Percentiles rank a stretch among this genome's conserved stretches.
Evolutionary conservation across 495 filamentous ascomycete species (phyloP).

Genomic region (Daldinia concentrica): DNA sequence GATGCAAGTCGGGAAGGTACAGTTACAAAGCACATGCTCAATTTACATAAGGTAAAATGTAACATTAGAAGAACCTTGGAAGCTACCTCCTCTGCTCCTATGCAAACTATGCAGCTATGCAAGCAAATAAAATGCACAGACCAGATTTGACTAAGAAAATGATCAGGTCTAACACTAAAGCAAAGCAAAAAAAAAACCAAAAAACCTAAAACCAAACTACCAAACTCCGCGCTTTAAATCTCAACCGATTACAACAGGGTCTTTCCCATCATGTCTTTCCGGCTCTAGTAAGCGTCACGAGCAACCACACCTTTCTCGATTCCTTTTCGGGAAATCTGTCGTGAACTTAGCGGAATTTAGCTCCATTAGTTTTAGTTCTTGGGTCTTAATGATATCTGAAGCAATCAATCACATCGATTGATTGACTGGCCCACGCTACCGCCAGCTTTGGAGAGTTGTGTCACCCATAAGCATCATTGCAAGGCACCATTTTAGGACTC

Average conservation of each 20-base stretch:
- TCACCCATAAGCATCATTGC: background rate
- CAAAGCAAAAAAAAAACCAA: background rate
- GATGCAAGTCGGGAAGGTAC: background rate
- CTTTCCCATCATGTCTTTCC: conserved; percentile 9
- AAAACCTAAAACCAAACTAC: conserved; percentile 2
- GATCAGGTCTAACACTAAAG: background rate
- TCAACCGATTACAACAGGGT: conserved; percentile 12
- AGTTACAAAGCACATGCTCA: background rate
- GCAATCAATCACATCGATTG: background rate
- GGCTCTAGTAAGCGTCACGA: conserved; percentile 6
- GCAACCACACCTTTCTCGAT: conserved; percentile 3
- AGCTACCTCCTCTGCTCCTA: no score
- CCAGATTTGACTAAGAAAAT: conserved; percentile 2
- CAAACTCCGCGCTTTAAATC: conserved; percentile 4
- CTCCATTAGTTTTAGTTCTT: conserved; percentile 1
- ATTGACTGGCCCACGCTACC: background rate
- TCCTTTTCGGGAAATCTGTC: background rate
- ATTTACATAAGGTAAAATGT: background rate
- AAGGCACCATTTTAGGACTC: background rate
- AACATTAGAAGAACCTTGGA: background rate
- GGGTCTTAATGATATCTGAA: background rate
- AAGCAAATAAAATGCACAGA: background rate
- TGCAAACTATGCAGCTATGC: no score
- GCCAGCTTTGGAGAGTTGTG: conserved; percentile 7
- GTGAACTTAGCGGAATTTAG: background rate